Base-by-base conservation (phyloP, 2,329 filamentous ascomycete genomes). In the Chrysosporium queenslandicum region DNA sequence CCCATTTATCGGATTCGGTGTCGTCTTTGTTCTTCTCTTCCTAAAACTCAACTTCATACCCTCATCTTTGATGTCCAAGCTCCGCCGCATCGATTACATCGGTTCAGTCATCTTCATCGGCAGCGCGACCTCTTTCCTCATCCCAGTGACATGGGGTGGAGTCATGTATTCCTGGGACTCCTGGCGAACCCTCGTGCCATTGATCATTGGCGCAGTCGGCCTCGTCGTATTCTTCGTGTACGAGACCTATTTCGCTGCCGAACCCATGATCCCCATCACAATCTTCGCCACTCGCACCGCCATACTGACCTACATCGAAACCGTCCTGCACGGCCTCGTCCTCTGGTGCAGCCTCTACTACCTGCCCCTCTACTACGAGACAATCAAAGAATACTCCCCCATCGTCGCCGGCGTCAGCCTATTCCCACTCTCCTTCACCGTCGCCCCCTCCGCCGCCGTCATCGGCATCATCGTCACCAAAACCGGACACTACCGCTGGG, bases 101-200 rank as follows among this genome's bases (percentile, higher is more conserved):
- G 83, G 84, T 1, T 75, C 77, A 3, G 57, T 76, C 0, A 60
- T 87, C 2, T 86, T 87, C 61, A 71, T 83, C 16, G 75, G 70
- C 11, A 77, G 77, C 12, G 71, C 74, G 11, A 80, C 79, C 0
- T 75, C 74, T 20, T 77, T 85, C 59, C 64, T 85, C 37, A 79
- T 84, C 41, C 78, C 79, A 0, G 62, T 85, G 3, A 81, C 80
- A 1, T 82, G 80, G 73, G 83, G 81, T 8, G 82, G 81, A 34
- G 74, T 84, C 7, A 77, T 82, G 67, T 86, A 83, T 61, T 60
- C 73, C 0, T 87, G 83, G 83, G 63, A 68, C 41, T 80, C 75
- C 2, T 84, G 78, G 74, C 72, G 74, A 1, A 82, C 80, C 0
- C 67, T 87, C 1, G 73, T 82, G 0, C 83, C 82, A 0, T 66